Evolutionary conservation across 148 eudicot genomes (phyloP).

Genomic region (Fagopyrum esculentum): DNA sequence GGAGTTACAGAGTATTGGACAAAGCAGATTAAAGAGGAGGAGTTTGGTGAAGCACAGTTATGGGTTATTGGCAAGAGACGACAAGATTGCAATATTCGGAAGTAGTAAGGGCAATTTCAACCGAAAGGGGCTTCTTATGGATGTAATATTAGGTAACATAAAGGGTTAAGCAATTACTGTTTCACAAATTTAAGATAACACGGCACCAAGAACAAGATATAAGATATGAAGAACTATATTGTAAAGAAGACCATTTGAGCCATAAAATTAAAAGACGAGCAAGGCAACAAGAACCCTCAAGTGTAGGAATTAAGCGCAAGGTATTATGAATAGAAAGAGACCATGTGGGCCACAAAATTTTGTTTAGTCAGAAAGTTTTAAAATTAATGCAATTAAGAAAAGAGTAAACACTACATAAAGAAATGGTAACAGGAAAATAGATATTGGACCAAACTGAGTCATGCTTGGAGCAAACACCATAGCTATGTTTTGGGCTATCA

Average conservation of each 20-base stretch:
- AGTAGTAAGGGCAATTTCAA: too few species aligned
- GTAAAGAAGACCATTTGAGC: not conserved
- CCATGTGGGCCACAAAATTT: not conserved
- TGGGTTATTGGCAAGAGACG: too few species aligned
- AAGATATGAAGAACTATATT: not conserved
- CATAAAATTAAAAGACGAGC: too few species aligned
- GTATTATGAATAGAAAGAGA: not conserved
- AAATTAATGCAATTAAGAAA: not conserved
- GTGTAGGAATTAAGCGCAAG: not conserved
- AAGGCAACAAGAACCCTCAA: too few species aligned
- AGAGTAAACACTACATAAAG: not conserved
- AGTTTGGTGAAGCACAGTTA: too few species aligned
- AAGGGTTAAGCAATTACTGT: too few species aligned
- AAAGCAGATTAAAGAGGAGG: too few species aligned
- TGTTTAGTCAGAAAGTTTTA: not conserved
- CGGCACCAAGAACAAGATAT: not conserved
- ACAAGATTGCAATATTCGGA: too few species aligned
- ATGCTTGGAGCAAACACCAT: slow-evolving; percentile 97
- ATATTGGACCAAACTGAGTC: slow-evolving; percentile 61
- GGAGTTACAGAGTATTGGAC: too few species aligned
- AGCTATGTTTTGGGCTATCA: slow-evolving; percentile 85
- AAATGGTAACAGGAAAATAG: not conserved
- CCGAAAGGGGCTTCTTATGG: too few species aligned
- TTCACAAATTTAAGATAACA: too few species aligned
- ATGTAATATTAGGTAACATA: too few species aligned